Evolutionary conservation across 108 stramenopile genomes (phyloP), one percentile per base, ranked within the genome.

Genomic region (Discostella pseudostelligera): DNA sequence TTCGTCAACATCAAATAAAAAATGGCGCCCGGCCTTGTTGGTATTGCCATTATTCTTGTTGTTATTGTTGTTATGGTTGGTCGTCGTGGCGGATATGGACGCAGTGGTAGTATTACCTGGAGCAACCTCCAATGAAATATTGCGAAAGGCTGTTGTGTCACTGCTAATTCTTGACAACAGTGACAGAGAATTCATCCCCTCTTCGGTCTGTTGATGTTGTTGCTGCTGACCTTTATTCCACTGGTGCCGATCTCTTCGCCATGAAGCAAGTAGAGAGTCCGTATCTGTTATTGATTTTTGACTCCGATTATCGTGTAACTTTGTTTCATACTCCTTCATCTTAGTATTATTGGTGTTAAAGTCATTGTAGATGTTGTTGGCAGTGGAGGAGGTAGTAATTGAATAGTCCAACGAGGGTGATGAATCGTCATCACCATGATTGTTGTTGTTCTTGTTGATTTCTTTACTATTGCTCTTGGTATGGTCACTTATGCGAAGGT

Each of bases 1-100:
- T 21, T 59, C 35, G 59, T 69, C 59, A 0, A 59, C 47, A 25
- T 69, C 68, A 16, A 69, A 69, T 5, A 51, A 50, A 60, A 43
- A 43, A 11, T 43, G 42, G 14, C 12, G 14, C 12, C 1, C n/a
- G 42, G 14, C 42, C 3, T 43, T 43, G 14, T 2, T 43, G 42
- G 2, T 12, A n/a, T 12, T 43, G 4, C 10, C 42, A 43, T 43
- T 20, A 6, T 48, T 49, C 42, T 46, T 44, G 26, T 19, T 66
- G 36, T 8, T 8, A 43, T 43, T 43, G 4, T 43, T 43, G 42
- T 12, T 43, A 8, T 43, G 3, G 4, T 43, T 43, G 42, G 4
- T 43, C 6, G 12, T 43, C 14, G 42, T 43, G 42, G 42, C 10
- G 42, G 55, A 4, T 32, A 4, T 29, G 25, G 55, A 25, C 10